phyloP scores from a whole-genome alignment of 2,329 filamentous ascomycete genomes.

The Aureobasidium sp. region DNA sequence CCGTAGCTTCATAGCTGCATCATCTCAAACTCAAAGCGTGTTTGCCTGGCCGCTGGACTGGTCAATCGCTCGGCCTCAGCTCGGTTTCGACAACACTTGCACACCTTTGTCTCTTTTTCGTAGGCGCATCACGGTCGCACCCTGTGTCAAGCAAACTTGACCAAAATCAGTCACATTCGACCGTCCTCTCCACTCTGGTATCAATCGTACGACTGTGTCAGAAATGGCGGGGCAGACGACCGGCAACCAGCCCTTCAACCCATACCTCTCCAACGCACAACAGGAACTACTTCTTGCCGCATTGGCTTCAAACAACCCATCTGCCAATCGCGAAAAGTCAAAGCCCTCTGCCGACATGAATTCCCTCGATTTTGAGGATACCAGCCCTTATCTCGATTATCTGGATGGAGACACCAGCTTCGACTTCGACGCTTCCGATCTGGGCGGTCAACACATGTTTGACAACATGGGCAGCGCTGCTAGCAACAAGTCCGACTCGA shows the following conservation, averaged over 20 bases:
- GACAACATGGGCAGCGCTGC: slow-evolving; percentile 57
- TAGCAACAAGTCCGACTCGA: slow-evolving; percentile 26
- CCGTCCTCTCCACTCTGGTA: slow-evolving; percentile 1
- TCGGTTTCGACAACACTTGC: background rate
- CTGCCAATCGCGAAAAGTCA: slow-evolving; percentile 1
- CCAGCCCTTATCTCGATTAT: slow-evolving; percentile 74
- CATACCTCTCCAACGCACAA: slow-evolving; percentile 39
- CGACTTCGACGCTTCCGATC: slow-evolving; percentile 59
- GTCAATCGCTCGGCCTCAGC: background rate
- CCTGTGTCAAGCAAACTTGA: background rate
- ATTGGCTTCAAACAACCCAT: slow-evolving; percentile 36
- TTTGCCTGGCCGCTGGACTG: background rate
- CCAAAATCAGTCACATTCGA: background rate
- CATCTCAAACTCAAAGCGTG: slow-evolving; percentile 1
- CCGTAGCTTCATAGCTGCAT: slow-evolving; percentile 2
- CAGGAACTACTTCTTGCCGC: slow-evolving; percentile 42
- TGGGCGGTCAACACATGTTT: slow-evolving; percentile 57
- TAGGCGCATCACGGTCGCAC: background rate
- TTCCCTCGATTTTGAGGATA: slow-evolving; percentile 23
- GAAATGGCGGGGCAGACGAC: slow-evolving; percentile 15
- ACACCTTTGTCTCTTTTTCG: background rate
- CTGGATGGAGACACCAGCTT: slow-evolving; percentile 67
- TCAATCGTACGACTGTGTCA: slow-evolving; percentile 7
- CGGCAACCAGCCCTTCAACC: slow-evolving; percentile 23
- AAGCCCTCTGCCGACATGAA: slow-evolving; percentile 17